Base-by-base conservation (phyloP, 139 green algal genomes). In the Auxenochlorella protothecoides region DNA sequence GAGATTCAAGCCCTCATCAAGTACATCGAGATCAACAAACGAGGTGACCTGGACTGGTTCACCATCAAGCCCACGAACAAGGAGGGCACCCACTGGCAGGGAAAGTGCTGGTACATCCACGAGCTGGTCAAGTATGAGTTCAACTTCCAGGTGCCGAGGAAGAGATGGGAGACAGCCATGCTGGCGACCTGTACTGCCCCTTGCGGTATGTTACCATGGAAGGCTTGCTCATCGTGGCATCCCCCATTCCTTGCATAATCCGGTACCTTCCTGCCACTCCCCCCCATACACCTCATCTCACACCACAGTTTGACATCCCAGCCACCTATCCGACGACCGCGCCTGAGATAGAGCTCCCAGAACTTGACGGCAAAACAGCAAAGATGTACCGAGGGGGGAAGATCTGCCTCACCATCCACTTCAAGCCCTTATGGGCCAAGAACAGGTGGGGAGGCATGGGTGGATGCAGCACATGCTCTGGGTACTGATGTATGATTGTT, bases 301-400 rank as follows among this genome's bases (percentile, higher is more conserved):
- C 27, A 74, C 60, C 44, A 62, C 70, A 79, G 74, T 98, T 98
- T 78, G 94, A 98, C 52, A 91, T 97, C 54, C 94, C 94, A 4
- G 90, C 87, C 54, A 93, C 90, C 12, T 97, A 97, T 80, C 91
- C 92, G 4, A 72, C 81, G n/a, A 90, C 86, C 7, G 86, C 93
- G 3, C 94, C 94, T 3, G 93, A 98, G 76, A 94, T 98, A 16
- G 82, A 96, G 74, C 82, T 98, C 4, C 94, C 94, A 3, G 90
- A 96, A 79, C 86, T 98, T 59, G 92, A 97, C 54, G 94, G 94
- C 70, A 98, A 98, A 77, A 96, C 90, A 4, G 86, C 89, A 63
- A 96, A 97, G 85, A 98, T 98, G 94, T 98, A 98, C 81, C 75
- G 93, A 5, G 94, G 94, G 44, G 93, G 93, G 10, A 95, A 97